phyloP scores from a whole-genome alignment of 1,139 yeast species.

The Pichia sp. region DNA sequence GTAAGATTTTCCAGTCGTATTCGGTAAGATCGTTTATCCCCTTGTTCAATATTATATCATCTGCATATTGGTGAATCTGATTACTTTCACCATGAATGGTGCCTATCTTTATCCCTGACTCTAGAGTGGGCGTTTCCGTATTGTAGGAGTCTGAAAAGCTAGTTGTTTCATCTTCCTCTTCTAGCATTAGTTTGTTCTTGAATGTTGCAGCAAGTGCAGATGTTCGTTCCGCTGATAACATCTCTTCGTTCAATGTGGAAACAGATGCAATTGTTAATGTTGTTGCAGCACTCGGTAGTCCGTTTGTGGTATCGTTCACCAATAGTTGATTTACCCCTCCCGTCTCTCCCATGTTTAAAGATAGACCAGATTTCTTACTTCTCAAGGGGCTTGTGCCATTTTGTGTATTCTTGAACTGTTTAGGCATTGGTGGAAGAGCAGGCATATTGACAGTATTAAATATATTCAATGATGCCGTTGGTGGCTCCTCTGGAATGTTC shows the following conservation, averaged over 20 bases:
- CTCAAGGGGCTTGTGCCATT: no score
- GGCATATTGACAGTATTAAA: constrained; percentile 4
- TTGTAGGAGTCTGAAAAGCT: constrained; percentile 5
- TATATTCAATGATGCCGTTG: constrained; percentile 2
- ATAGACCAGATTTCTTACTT: no score
- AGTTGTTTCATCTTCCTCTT: constrained; percentile 2
- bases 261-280: constrained; percentile 11
- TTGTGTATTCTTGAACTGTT: constrained; percentile 2
- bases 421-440: constrained; percentile 8
- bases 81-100: neutral
- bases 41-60: constrained; percentile 6
- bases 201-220: constrained; percentile 7
- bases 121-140: constrained; percentile 5
- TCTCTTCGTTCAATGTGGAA: constrained; percentile 11
- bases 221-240: constrained; percentile 1
- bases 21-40: constrained; percentile 41
- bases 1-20: constrained; percentile 68
- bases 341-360: no score
- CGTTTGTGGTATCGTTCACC: neutral
- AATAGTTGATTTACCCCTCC: neutral
- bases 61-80: no score
- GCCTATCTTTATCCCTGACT: neutral
- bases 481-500: constrained; percentile 7
- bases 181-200: constrained; percentile 4
- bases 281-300: constrained; percentile 15